Evolutionary conservation across 805 yeast species (phyloP).

Genomic region (Blastobotrys terrestris): DNA sequence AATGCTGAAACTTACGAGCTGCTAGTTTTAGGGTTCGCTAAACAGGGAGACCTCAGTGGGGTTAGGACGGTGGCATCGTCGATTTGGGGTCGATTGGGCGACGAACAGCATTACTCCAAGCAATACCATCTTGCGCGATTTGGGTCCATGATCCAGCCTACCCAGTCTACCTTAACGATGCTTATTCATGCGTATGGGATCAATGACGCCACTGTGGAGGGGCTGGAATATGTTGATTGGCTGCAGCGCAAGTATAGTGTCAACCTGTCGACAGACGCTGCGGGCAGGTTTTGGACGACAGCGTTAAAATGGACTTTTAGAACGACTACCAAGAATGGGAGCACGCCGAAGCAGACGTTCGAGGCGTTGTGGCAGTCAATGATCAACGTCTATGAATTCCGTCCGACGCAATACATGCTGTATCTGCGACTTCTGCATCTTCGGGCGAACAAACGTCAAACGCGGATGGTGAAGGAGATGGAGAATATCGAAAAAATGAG

Average conservation of each 20-base stretch:
- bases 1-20: conserved; percentile 31
- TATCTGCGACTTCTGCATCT: not conserved
- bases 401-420: conserved; percentile 3
- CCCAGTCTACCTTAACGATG: conserved; percentile 19
- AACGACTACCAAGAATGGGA: no score
- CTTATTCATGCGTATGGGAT: conserved; percentile 24
- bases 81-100: conserved; percentile 26
- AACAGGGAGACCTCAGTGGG: conserved; percentile 21
- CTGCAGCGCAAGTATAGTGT: conserved; percentile 15
- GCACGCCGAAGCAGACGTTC: not conserved
- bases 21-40: conserved; percentile 27
- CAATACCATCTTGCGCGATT: not conserved
- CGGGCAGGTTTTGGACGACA: conserved; percentile 22
- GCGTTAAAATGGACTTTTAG: conserved; percentile 20
- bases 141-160: conserved; percentile 18
- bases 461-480: not conserved
- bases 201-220: conserved; percentile 22
- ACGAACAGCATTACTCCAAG: conserved; percentile 2
- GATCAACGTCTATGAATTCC: not conserved
- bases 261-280: conserved; percentile 13
- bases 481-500: not conserved
- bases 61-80: conserved; percentile 19
- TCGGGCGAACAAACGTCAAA: not conserved
- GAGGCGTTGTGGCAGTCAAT: not conserved
- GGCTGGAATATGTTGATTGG: conserved; percentile 16